phyloP scores from a whole-genome alignment of 2,329 filamentous ascomycete species.

The Penicillium sp. region DNA sequence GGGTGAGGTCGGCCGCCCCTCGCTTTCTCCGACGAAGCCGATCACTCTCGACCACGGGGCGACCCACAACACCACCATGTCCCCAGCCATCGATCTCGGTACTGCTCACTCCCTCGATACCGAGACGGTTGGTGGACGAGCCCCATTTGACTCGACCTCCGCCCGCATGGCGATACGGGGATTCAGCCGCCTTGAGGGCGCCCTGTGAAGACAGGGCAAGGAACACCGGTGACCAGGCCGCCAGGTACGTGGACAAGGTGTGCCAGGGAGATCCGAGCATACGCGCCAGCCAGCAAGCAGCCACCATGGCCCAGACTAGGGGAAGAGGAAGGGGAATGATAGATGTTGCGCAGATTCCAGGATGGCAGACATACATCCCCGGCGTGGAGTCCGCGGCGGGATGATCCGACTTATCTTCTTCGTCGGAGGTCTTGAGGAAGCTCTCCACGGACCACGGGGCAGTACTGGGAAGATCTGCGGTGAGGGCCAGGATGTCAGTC shows the following conservation, averaged over 20 bases:
- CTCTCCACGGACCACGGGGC: constrained; percentile 47
- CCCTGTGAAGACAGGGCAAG: constrained; percentile 61
- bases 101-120: constrained; percentile 58
- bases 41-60: constrained; percentile 46
- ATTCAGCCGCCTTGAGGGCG: constrained; percentile 33
- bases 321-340: constrained; percentile 70
- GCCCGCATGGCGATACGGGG: constrained; percentile 51
- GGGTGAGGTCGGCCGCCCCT: constrained; percentile 53
- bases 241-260: constrained; percentile 65
- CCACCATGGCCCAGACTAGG: constrained; percentile 63
- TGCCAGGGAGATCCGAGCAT: constrained; percentile 87
- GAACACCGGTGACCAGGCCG: constrained; percentile 71
- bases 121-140: constrained; percentile 56
- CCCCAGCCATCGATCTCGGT: constrained; percentile 89
- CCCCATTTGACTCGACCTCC: constrained; percentile 75
- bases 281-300: constrained; percentile 65
- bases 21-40: constrained; percentile 53
- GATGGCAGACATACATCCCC: constrained; percentile 72
- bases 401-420: constrained; percentile 6
- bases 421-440: constrained; percentile 42
- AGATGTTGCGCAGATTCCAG: constrained; percentile 75
- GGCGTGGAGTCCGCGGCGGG: constrained; percentile 30
- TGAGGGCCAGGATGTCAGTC: constrained; percentile 76
- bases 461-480: constrained; percentile 60
- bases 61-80: constrained; percentile 50